phyloP scores from a whole-genome alignment of 352 stramenopile genomes.

The Pythium periplocum region DNA sequence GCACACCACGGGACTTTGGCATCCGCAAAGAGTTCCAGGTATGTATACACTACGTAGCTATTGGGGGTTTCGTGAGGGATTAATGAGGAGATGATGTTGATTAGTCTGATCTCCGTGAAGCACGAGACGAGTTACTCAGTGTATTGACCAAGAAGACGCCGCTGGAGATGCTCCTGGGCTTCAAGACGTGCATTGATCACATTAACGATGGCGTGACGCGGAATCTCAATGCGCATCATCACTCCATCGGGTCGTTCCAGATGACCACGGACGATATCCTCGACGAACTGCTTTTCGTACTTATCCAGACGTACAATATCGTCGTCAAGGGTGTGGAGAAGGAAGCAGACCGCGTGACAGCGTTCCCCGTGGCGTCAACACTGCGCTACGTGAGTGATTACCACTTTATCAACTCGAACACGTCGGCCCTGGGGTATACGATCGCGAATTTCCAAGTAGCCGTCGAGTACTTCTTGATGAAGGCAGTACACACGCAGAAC shows the following conservation, averaged over 20 bases:
- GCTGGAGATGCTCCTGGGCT: slow-evolving; percentile 66
- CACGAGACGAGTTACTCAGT: slow-evolving; percentile 29
- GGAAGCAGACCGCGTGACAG: slow-evolving; percentile 4
- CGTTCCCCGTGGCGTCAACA: slow-evolving; percentile 49
- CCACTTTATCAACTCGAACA: slow-evolving; percentile 84
- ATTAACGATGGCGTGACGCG: slow-evolving; percentile 49
- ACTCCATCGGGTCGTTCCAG: slow-evolving; percentile 47
- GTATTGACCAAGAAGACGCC: slow-evolving; percentile 50
- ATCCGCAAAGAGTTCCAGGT: slow-evolving; percentile 71
- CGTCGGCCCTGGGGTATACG: slow-evolving; percentile 69
- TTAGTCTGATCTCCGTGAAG: slow-evolving; percentile 40
- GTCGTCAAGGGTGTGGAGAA: slow-evolving; percentile 5
- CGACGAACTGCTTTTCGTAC: slow-evolving; percentile 64
- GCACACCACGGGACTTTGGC: slow-evolving; percentile 62
- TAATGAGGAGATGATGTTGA: not conserved
- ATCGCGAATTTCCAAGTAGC: slow-evolving; percentile 80
- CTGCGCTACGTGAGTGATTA: slow-evolving; percentile 73
- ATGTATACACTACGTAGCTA: not conserved
- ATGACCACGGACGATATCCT: slow-evolving; percentile 81
- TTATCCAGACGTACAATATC: slow-evolving; percentile 48
- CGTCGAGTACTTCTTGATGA: slow-evolving; percentile 69
- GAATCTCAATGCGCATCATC: slow-evolving; percentile 46
- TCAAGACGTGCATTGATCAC: slow-evolving; percentile 59
- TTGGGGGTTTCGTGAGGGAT: not conserved
- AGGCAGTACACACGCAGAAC: slow-evolving; percentile 18